Conservation (phyloP, 2,329 filamentous ascomycete genomes). For the Alternaria burnsii region DNA sequence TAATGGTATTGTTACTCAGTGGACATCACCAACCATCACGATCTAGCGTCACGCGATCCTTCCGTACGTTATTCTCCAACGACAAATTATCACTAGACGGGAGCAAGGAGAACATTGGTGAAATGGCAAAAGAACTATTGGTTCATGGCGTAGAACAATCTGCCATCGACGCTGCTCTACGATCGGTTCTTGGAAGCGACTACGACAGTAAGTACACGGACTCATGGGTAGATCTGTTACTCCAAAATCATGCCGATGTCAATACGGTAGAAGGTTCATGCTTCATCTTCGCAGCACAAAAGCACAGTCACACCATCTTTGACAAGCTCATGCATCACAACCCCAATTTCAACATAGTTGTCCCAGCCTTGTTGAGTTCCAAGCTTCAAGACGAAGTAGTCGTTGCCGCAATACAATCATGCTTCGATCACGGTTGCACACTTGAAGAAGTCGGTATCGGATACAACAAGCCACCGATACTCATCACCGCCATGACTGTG, state of each 20-base stretch:
- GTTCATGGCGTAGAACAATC: slow-evolving; percentile 37
- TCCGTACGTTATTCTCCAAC: slow-evolving; percentile 38
- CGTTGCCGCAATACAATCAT: slow-evolving; percentile 59
- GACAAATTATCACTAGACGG: slow-evolving; percentile 1
- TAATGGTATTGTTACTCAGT: slow-evolving; percentile 62
- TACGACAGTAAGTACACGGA: slow-evolving; percentile 18
- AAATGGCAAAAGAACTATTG: slow-evolving; percentile 39
- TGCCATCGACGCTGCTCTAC: slow-evolving; percentile 39
- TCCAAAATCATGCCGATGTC: slow-evolving; percentile 40
- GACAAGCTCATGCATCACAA: slow-evolving; percentile 49
- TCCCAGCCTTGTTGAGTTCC: slow-evolving; percentile 66
- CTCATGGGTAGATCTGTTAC: slow-evolving; percentile 32
- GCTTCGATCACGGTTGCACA: slow-evolving; percentile 60
- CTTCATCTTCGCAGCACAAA: slow-evolving; percentile 43
- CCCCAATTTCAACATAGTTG: slow-evolving; percentile 62
- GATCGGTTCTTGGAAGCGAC: slow-evolving; percentile 27
- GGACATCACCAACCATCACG: slow-evolving; percentile 39
- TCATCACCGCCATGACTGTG: slow-evolving; percentile 37
- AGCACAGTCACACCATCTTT: slow-evolving; percentile 29
- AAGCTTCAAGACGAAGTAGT: slow-evolving; percentile 58
- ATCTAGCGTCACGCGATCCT: slow-evolving; percentile 38
- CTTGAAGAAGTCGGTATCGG: slow-evolving; percentile 32
- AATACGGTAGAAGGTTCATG: slow-evolving; percentile 42
- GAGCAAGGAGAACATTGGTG: slow-evolving; percentile 5
- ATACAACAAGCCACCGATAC: slow-evolving; percentile 23